Evolutionary conservation across 345 rosid genomes (phyloP).

Genomic region (Pistacia vera): DNA sequence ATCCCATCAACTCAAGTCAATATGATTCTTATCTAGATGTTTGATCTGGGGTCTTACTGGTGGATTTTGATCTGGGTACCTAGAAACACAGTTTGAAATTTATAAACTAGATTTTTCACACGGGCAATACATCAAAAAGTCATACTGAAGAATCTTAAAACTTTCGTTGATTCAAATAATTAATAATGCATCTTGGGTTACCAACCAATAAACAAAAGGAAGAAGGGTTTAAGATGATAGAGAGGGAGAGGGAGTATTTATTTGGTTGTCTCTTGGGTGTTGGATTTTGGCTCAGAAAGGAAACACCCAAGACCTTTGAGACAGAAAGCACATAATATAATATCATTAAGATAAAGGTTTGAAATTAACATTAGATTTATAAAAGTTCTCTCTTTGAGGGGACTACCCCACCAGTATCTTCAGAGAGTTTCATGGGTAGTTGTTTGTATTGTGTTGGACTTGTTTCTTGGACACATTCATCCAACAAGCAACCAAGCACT

Average conservation of each 20-base stretch:
- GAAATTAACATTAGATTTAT: constrained; percentile 37
- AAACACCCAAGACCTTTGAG: constrained; percentile 38
- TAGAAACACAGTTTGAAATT: neutral
- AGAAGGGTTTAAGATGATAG: neutral
- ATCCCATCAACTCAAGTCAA: no score
- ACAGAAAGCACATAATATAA: constrained; percentile 36
- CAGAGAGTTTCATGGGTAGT: constrained; percentile 9
- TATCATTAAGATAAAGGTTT: constrained; percentile 7
- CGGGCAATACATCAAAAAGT: neutral
- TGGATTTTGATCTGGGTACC: neutral
- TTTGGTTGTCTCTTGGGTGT: constrained; percentile 46
- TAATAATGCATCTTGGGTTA: constrained; percentile 4
- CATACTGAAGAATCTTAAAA: constrained; percentile 10
- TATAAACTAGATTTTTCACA: neutral
- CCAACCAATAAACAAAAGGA: constrained; percentile 15
- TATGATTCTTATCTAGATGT: neutral
- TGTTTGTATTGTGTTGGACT: constrained; percentile 38
- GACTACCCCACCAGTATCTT: constrained; percentile 12
- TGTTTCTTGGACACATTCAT: constrained; percentile 26
- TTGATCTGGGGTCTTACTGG: neutral
- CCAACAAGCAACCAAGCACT: constrained; percentile 2
- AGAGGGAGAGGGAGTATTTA: neutral
- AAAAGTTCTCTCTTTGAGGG: neutral
- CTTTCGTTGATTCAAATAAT: neutral
- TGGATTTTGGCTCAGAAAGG: constrained; percentile 50